Evolutionary conservation across 2,329 filamentous ascomycete genomes (phyloP).

Genomic region (Claviceps lovelessii): DNA sequence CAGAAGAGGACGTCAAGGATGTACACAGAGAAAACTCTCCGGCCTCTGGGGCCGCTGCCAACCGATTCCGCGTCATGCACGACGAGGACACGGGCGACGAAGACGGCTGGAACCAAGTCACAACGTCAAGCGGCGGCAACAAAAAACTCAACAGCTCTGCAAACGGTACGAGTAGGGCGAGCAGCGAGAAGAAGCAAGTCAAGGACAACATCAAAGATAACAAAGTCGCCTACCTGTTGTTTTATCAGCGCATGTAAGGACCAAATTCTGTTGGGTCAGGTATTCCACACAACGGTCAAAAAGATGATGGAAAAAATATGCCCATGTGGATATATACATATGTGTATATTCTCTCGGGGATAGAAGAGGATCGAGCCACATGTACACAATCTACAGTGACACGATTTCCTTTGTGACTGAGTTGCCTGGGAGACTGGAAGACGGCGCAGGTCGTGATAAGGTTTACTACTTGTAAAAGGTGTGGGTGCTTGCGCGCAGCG

Average conservation of each 20-base stretch:
- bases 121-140: conserved; percentile 42
- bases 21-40: conserved; percentile 12
- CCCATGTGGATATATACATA: neutral
- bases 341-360: too few species aligned
- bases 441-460: neutral
- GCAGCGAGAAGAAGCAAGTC: conserved; percentile 41
- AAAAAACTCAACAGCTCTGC: conserved; percentile 56
- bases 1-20: conserved; percentile 62
- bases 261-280: neutral
- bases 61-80: conserved; percentile 59
- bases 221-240: conserved; percentile 92
- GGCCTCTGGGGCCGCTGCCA: conserved; percentile 34
- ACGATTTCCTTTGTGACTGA: neutral
- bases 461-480: neutral
- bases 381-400: neutral
- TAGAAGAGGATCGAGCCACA: neutral
- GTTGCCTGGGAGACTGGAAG: neutral
- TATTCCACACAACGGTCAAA: neutral
- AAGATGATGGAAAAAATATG: neutral
- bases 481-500: neutral
- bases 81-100: conserved; percentile 55
- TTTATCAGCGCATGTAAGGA: conserved; percentile 65
- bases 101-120: conserved; percentile 73
- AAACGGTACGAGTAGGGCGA: conserved; percentile 47
- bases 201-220: conserved; percentile 68